Conservation (phyloP, 306 rosid species). For the Alnus rubra region DNA sequence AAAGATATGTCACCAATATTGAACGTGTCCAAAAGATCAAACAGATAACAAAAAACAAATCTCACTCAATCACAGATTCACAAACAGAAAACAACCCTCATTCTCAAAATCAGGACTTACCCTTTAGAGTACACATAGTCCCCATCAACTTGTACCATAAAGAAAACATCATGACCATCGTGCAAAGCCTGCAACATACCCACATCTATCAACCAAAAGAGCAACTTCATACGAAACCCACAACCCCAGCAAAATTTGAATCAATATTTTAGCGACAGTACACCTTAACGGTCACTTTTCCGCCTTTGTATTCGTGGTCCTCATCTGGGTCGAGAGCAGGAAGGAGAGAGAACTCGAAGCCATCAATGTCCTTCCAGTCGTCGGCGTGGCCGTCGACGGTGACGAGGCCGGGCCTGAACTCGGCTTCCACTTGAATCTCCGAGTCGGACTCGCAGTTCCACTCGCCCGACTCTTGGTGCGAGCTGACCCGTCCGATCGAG, state of each 20-base stretch:
- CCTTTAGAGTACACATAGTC: slow-evolving; percentile 76
- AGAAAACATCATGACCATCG: slow-evolving; percentile 82
- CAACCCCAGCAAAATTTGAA: not conserved
- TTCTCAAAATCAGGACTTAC: slow-evolving; percentile 42
- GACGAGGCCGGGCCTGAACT: slow-evolving; percentile 65
- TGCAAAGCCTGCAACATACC: slow-evolving; percentile 71
- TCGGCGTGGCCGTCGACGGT: slow-evolving; percentile 90
- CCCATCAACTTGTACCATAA: slow-evolving; percentile 77
- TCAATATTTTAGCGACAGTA: slow-evolving; percentile 1
- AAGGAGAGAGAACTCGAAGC: slow-evolving; percentile 72
- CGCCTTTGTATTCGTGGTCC: slow-evolving; percentile 68
- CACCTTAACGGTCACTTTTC: slow-evolving; percentile 85
- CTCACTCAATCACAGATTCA: not conserved
- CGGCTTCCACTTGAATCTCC: slow-evolving; percentile 60
- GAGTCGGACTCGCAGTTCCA: slow-evolving; percentile 80
- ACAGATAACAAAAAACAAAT: not conserved
- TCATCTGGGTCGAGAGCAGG: slow-evolving; percentile 85
- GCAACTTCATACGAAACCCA: not conserved
- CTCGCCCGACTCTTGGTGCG: slow-evolving; percentile 78
- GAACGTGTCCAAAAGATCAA: not conserved
- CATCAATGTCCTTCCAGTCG: slow-evolving; percentile 88
- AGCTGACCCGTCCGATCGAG: slow-evolving; percentile 45
- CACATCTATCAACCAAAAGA: not conserved
- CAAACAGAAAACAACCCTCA: not conserved
- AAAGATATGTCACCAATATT: not conserved